phyloP scores from a whole-genome alignment of 257 asterid genomes.

The Plectranthus barbatus region DNA sequence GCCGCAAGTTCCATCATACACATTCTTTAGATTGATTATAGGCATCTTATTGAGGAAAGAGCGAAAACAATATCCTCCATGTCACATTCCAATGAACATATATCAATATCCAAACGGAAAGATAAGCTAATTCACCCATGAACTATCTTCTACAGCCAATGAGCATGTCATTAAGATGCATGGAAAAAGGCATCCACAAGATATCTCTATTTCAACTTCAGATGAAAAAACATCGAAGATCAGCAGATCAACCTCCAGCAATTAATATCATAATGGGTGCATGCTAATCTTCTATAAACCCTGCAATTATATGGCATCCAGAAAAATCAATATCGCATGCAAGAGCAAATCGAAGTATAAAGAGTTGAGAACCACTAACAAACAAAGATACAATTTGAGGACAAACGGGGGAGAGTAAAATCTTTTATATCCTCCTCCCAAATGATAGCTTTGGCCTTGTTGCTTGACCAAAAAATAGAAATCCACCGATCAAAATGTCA shows the following conservation, averaged over 20 bases:
- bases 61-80: slow-evolving; percentile 20
- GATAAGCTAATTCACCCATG: slow-evolving; percentile 21
- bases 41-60: slow-evolving; percentile 29
- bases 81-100: slow-evolving; percentile 23
- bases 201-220: slow-evolving; percentile 57
- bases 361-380: slow-evolving; percentile 1
- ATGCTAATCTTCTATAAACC: slow-evolving; percentile 94
- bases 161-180: slow-evolving; percentile 47
- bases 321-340: slow-evolving; percentile 72
- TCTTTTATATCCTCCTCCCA: slow-evolving; percentile 5
- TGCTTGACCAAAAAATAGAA: slow-evolving; percentile 12
- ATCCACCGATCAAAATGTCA: not conserved
- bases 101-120: slow-evolving; percentile 24
- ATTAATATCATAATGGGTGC: slow-evolving; percentile 87
- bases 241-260: slow-evolving; percentile 99
- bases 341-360: slow-evolving; percentile 32
- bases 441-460: slow-evolving; percentile 8
- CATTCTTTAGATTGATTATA: slow-evolving; percentile 16
- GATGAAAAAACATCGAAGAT: slow-evolving; percentile 88
- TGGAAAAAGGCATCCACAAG: slow-evolving; percentile 51
- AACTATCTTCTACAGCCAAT: slow-evolving; percentile 44
- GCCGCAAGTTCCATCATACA: slow-evolving; percentile 9
- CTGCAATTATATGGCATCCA: slow-evolving; percentile 98
- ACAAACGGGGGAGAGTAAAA: not conserved
- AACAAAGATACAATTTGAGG: slow-evolving; percentile 14